These are phyloP conservation scores for Ogataea naganishii DNA, from an alignment of 805 yeast genomes.

Conservation along the genomic window DNA sequence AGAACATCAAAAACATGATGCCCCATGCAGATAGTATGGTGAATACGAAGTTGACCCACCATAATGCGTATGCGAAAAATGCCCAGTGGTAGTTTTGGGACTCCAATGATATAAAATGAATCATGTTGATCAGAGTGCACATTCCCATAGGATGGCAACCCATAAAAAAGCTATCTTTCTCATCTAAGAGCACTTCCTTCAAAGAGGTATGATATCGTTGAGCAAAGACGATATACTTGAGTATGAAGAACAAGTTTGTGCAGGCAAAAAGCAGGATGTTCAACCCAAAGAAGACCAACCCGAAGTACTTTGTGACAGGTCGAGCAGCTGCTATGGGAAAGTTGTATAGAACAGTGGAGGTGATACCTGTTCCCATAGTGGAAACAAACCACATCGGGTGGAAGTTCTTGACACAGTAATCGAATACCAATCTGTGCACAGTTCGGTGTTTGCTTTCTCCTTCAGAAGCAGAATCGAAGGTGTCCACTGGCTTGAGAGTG, in stretches of 20 bases:
- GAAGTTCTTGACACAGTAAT: slow-evolving; percentile 17
- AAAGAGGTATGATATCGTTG: slow-evolving; percentile 13
- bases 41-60: slow-evolving; percentile 61
- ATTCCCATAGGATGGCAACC: slow-evolving; percentile 82
- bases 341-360: slow-evolving; percentile 47
- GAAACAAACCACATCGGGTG: slow-evolving; percentile 59
- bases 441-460: background rate
- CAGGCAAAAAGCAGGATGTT: slow-evolving; percentile 40
- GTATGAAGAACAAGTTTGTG: slow-evolving; percentile 31
- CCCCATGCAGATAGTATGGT: slow-evolving; percentile 56
- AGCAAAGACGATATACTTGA: slow-evolving; percentile 30
- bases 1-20: slow-evolving; percentile 41
- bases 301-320: slow-evolving; percentile 26
- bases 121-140: slow-evolving; percentile 53
- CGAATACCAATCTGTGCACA: slow-evolving; percentile 4
- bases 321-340: slow-evolving; percentile 53
- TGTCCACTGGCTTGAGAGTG: too few species aligned
- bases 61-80: slow-evolving; percentile 47
- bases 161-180: slow-evolving; percentile 49
- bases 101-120: slow-evolving; percentile 29
- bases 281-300: slow-evolving; percentile 55
- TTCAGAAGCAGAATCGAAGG: background rate
- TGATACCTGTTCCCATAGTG: slow-evolving; percentile 83
- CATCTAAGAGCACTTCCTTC: slow-evolving; percentile 26
- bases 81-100: too few species aligned